These are phyloP conservation scores for Metschnikowia cerradonensis DNA, from an alignment of 805 yeast genomes.

Conservation along the genomic window DNA sequence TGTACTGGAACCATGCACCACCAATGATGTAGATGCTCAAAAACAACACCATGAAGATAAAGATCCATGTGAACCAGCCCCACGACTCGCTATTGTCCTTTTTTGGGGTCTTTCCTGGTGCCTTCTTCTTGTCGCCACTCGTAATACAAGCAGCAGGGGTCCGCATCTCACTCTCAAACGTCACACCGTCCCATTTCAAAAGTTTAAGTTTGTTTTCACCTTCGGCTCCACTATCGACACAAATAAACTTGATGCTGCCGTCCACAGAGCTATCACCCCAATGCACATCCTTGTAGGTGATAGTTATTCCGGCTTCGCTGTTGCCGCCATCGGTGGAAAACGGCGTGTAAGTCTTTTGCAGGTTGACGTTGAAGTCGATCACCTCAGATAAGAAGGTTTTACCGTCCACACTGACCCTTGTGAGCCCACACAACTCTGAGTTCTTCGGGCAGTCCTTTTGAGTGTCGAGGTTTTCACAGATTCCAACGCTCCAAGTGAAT, in stretches of 20 bases:
- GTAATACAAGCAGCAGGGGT: slow-evolving; percentile 40
- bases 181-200: slow-evolving; percentile 35
- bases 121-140: slow-evolving; percentile 27
- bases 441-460: slow-evolving; percentile 59
- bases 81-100: slow-evolving; percentile 47
- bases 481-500: slow-evolving; percentile 64
- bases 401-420: slow-evolving; percentile 48
- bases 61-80: slow-evolving; percentile 82
- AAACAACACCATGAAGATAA: slow-evolving; percentile 66
- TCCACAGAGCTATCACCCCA: slow-evolving; percentile 67
- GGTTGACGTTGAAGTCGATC: slow-evolving; percentile 49
- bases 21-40: slow-evolving; percentile 69
- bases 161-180: slow-evolving; percentile 19
- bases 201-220: slow-evolving; percentile 24
- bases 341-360: slow-evolving; percentile 27
- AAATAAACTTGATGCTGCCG: slow-evolving; percentile 46
- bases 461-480: slow-evolving; percentile 48
- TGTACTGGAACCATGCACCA: slow-evolving; percentile 72
- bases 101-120: slow-evolving; percentile 18
- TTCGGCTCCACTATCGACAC: slow-evolving; percentile 32
- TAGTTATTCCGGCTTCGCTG: slow-evolving; percentile 27
- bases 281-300: slow-evolving; percentile 47
- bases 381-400: slow-evolving; percentile 54
- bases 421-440: slow-evolving; percentile 76
- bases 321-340: slow-evolving; percentile 27